Base-by-base conservation (phyloP, 106 monocot species). In the Phalaenopsis equestris region DNA sequence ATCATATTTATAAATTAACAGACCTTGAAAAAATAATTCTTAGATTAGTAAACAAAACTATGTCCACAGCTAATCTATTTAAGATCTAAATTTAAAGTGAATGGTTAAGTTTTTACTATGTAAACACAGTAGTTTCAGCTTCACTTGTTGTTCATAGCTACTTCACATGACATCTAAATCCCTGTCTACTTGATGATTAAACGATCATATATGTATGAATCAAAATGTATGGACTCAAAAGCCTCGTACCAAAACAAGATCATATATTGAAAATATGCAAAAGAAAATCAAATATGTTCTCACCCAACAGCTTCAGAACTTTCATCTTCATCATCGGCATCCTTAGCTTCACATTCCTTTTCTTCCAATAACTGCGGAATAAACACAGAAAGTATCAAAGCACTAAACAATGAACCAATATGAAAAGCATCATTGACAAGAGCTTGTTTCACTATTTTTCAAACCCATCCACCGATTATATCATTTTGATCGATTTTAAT, bases 331-430 rank as follows among this genome's bases (percentile, higher is more conserved):
- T 85, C 85, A 38, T 83, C 82, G 76, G 82, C 82, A 57, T 81
- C 82, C 52, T 84, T 80, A 79, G 86, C 89, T 84, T 98, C 90
- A 84, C n/a, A 78, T 84, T 99, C 98, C 42, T 85, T 78, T 79
- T 94, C 92, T 83, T 99, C 94, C 79, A 93, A 79, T 83, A 98
- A 83, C 98, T 99, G 84, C 42, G 81, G 79, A 79, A 67, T 57
- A 45, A 55, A 42, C 18, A 58, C 18, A 68, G 80, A 17, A 47
- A 67, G 61, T 61, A n/a, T 61, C 0, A 61, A 61, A 61, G 61
- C 37, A 77, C 72, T 55, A 79, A 43, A 36, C 42, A 17, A 41
- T 52, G 72, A 70, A 9, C 56, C 5, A 55, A 56, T 46, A 23
- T 43, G 74, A 56, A 78, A 30, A 81, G 30, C 42, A 74, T 4